Percentiles rank a stretch among this genome's conserved stretches.
These are phyloP conservation scores for Hypoxylon sp. DNA, from an alignment of 2,329 filamentous ascomycete genomes.

Conservation along the genomic window DNA sequence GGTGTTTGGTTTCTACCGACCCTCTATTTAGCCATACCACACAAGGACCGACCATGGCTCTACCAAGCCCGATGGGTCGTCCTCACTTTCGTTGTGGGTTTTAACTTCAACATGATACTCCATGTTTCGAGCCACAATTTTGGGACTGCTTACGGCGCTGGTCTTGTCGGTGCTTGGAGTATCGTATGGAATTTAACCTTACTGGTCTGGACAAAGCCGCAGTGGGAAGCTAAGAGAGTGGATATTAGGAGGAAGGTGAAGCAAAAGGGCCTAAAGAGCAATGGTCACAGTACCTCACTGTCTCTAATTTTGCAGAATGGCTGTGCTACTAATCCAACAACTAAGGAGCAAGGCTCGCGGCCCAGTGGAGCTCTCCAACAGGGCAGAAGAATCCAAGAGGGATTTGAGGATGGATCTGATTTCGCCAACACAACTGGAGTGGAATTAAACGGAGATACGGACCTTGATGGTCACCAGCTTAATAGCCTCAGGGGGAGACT, in stretches of 20 bases:
- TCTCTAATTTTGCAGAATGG: slow-evolving; percentile 18
- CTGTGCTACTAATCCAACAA: slow-evolving; percentile 13
- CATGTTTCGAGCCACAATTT: slow-evolving; percentile 66
- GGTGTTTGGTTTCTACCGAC: slow-evolving; percentile 65
- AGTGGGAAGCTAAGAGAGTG: slow-evolving; percentile 70
- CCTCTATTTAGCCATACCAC: slow-evolving; percentile 70
- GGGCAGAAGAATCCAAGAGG: neutral
- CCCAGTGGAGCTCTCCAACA: neutral
- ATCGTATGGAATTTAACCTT: slow-evolving; percentile 65
- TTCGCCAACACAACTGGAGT: slow-evolving; percentile 13
- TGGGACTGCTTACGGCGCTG: slow-evolving; percentile 65
- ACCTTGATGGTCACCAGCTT: neutral
- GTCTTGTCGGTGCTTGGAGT: slow-evolving; percentile 66
- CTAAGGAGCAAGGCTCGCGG: neutral
- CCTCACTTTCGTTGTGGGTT: slow-evolving; percentile 59
- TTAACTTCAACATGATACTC: slow-evolving; percentile 61
- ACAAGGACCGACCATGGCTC: slow-evolving; percentile 65
- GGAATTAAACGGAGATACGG: slow-evolving; percentile 18
- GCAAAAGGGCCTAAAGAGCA: slow-evolving; percentile 2
- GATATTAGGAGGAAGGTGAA: slow-evolving; percentile 54
- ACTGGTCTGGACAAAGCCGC: slow-evolving; percentile 69
- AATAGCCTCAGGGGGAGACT: slow-evolving; percentile 26
- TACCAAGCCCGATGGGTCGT: slow-evolving; percentile 67
- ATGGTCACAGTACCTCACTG: neutral
- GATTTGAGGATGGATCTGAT: neutral